Conservation (phyloP, 352 stramenopile genomes). For the Phytophthora tubulina region DNA sequence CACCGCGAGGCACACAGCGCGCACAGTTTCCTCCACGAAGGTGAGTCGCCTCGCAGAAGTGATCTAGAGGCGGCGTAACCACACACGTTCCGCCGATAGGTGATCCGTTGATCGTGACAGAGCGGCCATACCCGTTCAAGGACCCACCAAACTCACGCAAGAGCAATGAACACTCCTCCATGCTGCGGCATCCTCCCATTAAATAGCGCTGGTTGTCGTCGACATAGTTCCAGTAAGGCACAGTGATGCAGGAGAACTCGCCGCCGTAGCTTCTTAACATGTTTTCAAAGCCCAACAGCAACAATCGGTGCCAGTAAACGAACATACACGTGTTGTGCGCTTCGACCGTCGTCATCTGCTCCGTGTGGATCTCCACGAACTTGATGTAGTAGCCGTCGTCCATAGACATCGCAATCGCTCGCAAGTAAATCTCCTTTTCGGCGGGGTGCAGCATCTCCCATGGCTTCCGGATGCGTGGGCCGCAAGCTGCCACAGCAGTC, state of each 20-base stretch:
- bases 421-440: slow-evolving; percentile 83
- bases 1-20: slow-evolving; percentile 75
- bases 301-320: slow-evolving; percentile 86
- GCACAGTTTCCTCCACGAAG: slow-evolving; percentile 51
- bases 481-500: slow-evolving; percentile 47
- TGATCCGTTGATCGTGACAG: slow-evolving; percentile 75
- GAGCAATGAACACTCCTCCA: slow-evolving; percentile 80
- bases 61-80: slow-evolving; percentile 50
- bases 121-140: slow-evolving; percentile 35
- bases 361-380: slow-evolving; percentile 89
- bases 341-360: slow-evolving; percentile 84
- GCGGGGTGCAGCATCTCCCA: slow-evolving; percentile 68
- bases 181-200: slow-evolving; percentile 62
- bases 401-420: slow-evolving; percentile 78
- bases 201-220: slow-evolving; percentile 83
- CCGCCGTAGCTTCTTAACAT: slow-evolving; percentile 83
- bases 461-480: slow-evolving; percentile 78
- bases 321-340: slow-evolving; percentile 92
- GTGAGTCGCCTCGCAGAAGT: slow-evolving; percentile 82
- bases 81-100: slow-evolving; percentile 73
- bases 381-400: slow-evolving; percentile 88
- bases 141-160: slow-evolving; percentile 80
- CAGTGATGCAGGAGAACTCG: slow-evolving; percentile 86
- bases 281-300: slow-evolving; percentile 89
- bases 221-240: slow-evolving; percentile 92